phyloP scores from a whole-genome alignment of 2,329 filamentous ascomycete species.

The Ceratocystis destructans region DNA sequence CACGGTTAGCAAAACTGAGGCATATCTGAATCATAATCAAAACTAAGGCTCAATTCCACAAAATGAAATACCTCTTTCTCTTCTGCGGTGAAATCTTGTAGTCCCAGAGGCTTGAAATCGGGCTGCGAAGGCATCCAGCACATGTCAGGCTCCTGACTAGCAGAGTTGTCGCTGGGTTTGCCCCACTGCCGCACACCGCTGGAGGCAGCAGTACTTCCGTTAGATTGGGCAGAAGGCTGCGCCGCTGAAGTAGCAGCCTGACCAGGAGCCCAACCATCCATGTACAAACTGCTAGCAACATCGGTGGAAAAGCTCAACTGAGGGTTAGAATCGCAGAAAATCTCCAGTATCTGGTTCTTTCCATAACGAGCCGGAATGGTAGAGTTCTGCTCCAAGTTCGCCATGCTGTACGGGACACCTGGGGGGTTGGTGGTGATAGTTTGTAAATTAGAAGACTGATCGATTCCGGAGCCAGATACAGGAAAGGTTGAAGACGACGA shows the following conservation, averaged over 20 bases:
- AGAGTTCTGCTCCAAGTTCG: constrained; percentile 3
- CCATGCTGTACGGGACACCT: not conserved
- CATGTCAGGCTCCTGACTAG: constrained; percentile 68
- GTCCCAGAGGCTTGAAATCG: constrained; percentile 53
- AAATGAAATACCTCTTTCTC: constrained; percentile 41
- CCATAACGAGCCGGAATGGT: constrained; percentile 49
- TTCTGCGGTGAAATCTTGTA: constrained; percentile 53
- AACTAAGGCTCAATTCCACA: not conserved
- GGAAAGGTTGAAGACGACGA: constrained; percentile 28
- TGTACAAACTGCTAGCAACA: constrained; percentile 39
- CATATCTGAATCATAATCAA: not conserved
- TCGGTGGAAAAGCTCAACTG: constrained; percentile 29
- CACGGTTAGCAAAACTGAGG: not conserved
- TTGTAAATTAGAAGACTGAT: constrained; percentile 12
- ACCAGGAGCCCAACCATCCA: constrained; percentile 66
- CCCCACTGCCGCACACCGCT: constrained; percentile 52
- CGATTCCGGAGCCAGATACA: constrained; percentile 28
- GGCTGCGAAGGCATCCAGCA: constrained; percentile 70
- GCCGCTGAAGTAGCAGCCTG: constrained; percentile 34
- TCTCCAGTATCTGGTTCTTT: constrained; percentile 62
- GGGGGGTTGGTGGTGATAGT: not conserved
- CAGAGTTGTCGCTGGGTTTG: constrained; percentile 58
- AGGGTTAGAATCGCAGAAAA: constrained; percentile 44
- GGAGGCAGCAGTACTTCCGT: not conserved
- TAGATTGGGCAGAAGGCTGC: not conserved